Evolutionary conservation across 2,329 filamentous ascomycete species (phyloP), one percentile per base, ranked within the genome.

Genomic region (Parascedosporium putredinis): DNA sequence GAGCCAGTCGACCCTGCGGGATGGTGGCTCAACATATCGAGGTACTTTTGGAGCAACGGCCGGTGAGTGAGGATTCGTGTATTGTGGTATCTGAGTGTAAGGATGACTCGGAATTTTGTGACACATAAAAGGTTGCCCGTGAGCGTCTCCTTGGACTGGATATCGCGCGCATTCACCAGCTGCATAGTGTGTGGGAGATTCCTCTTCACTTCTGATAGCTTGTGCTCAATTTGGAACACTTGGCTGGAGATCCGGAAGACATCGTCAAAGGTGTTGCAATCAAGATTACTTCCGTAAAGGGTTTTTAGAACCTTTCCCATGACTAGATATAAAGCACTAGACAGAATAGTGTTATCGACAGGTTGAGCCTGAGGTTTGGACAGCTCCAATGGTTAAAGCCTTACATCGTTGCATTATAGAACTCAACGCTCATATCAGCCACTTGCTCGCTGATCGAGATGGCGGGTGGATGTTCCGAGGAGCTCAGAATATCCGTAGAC

Each of bases 31-130:
- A 47, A 33, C 3, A 38, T 20, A 34, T 52, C 47, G 23, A 52
- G 50, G 29, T 43, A 52, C 40, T 49, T 49, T 38, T 52, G 45
- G 16, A 52, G 31, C 2, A 52, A n/a, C 2, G 51, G 51, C 16
- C 47, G 51, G 25, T 52, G 47, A 3, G 47, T 24, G 12, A 52
- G 51, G 27, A 52, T 50, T 7, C 42, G 46, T 16, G 47, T 34
- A 27, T 52, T 52, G 23, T 50, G 47, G 18, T 52, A 52, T 14
- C 51, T 38, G 2, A 52, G 31, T 3, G 51, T 43, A 6, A 50
- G 44, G 18, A 52, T 33, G 20, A 43, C 45, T 12, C 25, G 43
- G 16, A 23, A 45, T 18, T 47, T 38, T 22, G n/a, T 29, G 20
- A 24, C 38, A 18, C 5, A 33, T 2, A 27, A 16, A 18, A 33